phyloP scores from a whole-genome alignment of 1,284 basidiomycete species.

The Cryptococcus sp. region DNA sequence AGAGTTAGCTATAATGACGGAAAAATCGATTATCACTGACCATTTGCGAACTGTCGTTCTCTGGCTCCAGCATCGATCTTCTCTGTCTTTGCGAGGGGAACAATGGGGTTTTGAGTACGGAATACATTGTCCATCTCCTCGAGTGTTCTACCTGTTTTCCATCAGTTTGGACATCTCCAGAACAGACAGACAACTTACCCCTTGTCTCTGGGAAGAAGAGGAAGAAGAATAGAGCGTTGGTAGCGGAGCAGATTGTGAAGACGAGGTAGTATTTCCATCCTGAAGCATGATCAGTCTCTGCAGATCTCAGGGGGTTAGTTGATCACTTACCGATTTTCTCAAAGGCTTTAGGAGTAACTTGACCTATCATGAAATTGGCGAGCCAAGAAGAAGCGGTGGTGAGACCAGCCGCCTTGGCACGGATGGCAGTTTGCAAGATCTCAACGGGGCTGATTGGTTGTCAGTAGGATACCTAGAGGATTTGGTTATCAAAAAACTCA shows the following conservation, averaged over 20 bases:
- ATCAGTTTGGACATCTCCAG: neutral
- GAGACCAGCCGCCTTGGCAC: constrained; percentile 59
- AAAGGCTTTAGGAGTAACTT: constrained; percentile 47
- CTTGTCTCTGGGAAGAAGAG: constrained; percentile 46
- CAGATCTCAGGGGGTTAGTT: neutral
- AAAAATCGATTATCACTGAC: neutral
- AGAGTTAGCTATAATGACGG: no score
- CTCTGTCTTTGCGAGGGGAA: constrained; percentile 50
- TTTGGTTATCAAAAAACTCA: constrained; percentile 16
- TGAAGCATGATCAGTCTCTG: constrained; percentile 3
- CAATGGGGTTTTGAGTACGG: constrained; percentile 53
- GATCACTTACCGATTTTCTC: constrained; percentile 25
- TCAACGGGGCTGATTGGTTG: constrained; percentile 39
- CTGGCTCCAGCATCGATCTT: constrained; percentile 47
- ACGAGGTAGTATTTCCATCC: constrained; percentile 54
- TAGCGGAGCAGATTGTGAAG: constrained; percentile 60
- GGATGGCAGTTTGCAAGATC: constrained; percentile 57
- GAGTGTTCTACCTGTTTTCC: constrained; percentile 29
- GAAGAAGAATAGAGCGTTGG: constrained; percentile 60
- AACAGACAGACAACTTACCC: constrained; percentile 10
- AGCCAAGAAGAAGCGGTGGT: constrained; percentile 55
- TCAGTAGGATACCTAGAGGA: neutral
- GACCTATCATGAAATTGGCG: constrained; percentile 52
- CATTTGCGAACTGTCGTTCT: constrained; percentile 50
- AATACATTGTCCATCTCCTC: constrained; percentile 59